A percentile compares a stretch with the other conserved stretches of the same genome.
phyloP scores from a whole-genome alignment of 2,329 filamentous ascomycete genomes.

The Penicillium vulpinum region DNA sequence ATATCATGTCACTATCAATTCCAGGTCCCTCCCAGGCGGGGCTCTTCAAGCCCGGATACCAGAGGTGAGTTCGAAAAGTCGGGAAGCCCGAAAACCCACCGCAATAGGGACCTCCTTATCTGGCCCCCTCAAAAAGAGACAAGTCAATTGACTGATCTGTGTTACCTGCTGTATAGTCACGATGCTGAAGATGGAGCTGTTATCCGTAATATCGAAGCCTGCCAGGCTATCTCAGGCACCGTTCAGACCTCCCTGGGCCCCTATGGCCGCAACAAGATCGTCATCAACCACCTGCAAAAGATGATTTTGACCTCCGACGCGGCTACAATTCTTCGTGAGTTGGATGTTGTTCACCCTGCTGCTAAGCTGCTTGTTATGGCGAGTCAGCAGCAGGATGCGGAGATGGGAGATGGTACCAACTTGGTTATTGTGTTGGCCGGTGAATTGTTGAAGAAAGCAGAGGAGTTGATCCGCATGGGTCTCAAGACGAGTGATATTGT shows the following conservation, averaged over 20 bases:
- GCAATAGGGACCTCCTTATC: slow-evolving; percentile 23
- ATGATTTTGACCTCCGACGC: slow-evolving; percentile 99
- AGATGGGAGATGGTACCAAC: slow-evolving; percentile 99
- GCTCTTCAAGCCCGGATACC: slow-evolving; percentile 95
- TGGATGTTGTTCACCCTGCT: slow-evolving; percentile 97
- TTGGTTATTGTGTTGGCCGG: slow-evolving; percentile 94
- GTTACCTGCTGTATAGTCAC: slow-evolving; percentile 63
- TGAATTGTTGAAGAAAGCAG: slow-evolving; percentile 93
- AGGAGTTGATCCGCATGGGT: slow-evolving; percentile 94
- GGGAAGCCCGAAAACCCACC: slow-evolving; percentile 7
- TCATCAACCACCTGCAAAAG: slow-evolving; percentile 99
- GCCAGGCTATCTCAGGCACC: slow-evolving; percentile 89
- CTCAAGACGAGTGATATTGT: slow-evolving; percentile 98
- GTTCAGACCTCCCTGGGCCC: slow-evolving; percentile 96
- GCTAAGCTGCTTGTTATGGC: slow-evolving; percentile 98
- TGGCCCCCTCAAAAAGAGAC: slow-evolving; percentile 18
- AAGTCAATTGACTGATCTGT: slow-evolving; percentile 13
- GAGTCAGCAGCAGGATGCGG: slow-evolving; percentile 95
- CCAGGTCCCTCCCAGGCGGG: slow-evolving; percentile 89
- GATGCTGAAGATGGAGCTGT: slow-evolving; percentile 99
- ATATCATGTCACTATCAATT: slow-evolving; percentile 84
- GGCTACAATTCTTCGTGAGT: slow-evolving; percentile 92
- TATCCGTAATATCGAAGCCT: slow-evolving; percentile 97
- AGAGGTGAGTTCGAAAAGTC: slow-evolving; percentile 65
- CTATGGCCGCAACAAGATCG: slow-evolving; percentile 98